A percentile compares a stretch with the other conserved stretches of the same genome.
phyloP scores from a whole-genome alignment of 2,329 filamentous ascomycete species.

The Paramyrothecium sp. region DNA sequence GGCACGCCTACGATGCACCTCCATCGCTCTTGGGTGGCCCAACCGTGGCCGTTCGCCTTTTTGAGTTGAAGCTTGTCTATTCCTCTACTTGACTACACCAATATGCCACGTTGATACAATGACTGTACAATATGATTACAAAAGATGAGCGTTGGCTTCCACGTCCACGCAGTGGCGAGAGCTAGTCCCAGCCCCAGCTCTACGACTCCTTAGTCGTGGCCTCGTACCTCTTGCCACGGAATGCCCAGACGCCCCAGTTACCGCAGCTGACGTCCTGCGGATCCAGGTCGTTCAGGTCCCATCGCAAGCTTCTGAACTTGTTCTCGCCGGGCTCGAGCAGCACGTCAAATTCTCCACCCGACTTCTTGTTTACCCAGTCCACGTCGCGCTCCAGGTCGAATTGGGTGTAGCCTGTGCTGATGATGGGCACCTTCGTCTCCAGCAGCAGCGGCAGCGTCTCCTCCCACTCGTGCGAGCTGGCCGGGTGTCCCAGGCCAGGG shows the following conservation, averaged over 20 bases:
- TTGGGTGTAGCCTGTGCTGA: conserved; percentile 94
- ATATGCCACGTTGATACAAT: conserved; percentile 8
- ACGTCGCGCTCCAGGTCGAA: conserved; percentile 93
- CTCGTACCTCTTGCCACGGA: conserved; percentile 91
- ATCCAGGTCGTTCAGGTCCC: conserved; percentile 96
- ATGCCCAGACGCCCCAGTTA: conserved; percentile 97
- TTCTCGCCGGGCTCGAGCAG: conserved; percentile 93
- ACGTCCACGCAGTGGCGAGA: background rate
- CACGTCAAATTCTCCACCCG: conserved; percentile 86
- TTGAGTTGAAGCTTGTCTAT: background rate
- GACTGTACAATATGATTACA: conserved; percentile 15
- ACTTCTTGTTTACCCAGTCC: conserved; percentile 83
- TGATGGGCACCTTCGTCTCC: conserved; percentile 92
- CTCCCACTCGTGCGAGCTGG: conserved; percentile 90
- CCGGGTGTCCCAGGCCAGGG: conserved; percentile 91
- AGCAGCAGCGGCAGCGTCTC: conserved; percentile 85
- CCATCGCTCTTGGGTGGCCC: too few species aligned
- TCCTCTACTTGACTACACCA: background rate
- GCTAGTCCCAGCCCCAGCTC: background rate
- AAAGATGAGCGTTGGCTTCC: background rate
- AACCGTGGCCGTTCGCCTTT: too few species aligned
- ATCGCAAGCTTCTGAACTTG: conserved; percentile 85
- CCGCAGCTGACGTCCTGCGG: conserved; percentile 92
- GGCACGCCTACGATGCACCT: too few species aligned
- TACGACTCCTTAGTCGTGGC: conserved; percentile 53